Percentiles rank a stretch among this genome's conserved stretches.
These are phyloP conservation scores for Tulasnella sp. DNA, from an alignment of 768 basidiomycete species.

Conservation along the genomic window DNA sequence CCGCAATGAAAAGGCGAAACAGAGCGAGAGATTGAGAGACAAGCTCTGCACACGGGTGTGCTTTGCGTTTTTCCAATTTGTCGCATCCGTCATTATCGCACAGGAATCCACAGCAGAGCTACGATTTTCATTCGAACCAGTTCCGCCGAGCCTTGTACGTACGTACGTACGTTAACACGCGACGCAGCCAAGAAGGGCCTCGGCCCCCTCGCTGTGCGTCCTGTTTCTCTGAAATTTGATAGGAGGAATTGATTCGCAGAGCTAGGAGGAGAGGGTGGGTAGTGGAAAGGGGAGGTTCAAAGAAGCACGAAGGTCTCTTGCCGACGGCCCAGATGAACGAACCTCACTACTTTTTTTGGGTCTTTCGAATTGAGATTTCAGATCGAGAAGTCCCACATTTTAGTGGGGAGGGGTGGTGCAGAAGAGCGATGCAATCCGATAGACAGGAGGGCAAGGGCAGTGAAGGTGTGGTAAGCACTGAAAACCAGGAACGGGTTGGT, in stretches of 20 bases:
- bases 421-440: constrained; percentile 6
- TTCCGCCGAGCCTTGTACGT: constrained; percentile 3
- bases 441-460: constrained; percentile 2
- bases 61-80: neutral
- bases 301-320: constrained; percentile 6
- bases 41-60: neutral
- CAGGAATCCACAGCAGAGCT: neutral
- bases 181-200: neutral
- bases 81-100: constrained; percentile 3
- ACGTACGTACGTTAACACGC: neutral
- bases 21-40: neutral
- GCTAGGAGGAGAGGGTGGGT: neutral
- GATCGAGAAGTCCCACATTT: neutral
- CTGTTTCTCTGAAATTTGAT: neutral
- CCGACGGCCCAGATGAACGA: constrained; percentile 8
- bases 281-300: neutral
- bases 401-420: neutral
- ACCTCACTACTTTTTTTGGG: neutral
- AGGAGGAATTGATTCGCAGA: neutral
- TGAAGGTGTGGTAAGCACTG: neutral
- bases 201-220: neutral
- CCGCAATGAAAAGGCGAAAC: neutral
- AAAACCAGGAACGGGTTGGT: neutral
- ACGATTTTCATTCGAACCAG: neutral
- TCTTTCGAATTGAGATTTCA: constrained; percentile 13